A percentile compares a stretch with the other conserved stretches of the same genome.
Evolutionary conservation across 2,329 filamentous ascomycete species (phyloP).

Genomic region (Paecilomyces niveus): DNA sequence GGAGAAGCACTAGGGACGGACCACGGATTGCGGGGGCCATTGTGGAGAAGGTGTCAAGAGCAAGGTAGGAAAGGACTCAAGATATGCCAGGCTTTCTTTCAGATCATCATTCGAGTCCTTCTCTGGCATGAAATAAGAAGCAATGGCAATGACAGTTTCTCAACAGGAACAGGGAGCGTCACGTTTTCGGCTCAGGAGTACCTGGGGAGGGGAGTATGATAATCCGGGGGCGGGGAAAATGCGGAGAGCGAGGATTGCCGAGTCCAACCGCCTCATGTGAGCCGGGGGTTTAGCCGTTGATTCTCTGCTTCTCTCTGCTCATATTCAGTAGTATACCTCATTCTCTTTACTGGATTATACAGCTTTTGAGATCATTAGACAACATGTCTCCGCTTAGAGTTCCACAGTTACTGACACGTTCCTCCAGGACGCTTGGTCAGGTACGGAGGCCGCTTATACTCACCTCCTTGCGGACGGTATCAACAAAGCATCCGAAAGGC

Average conservation of each 20-base stretch:
- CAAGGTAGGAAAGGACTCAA: not conserved
- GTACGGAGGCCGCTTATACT: slow-evolving; percentile 22
- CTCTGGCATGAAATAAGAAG: not conserved
- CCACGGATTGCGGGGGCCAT: slow-evolving; percentile 21
- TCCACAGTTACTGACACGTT: slow-evolving; percentile 26
- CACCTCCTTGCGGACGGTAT: slow-evolving; percentile 41
- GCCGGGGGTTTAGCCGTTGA: slow-evolving; percentile 10
- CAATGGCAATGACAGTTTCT: not conserved
- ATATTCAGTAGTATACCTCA: not conserved
- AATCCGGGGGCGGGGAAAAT: not conserved
- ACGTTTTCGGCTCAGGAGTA: no score
- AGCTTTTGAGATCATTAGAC: not conserved
- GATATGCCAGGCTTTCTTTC: not conserved
- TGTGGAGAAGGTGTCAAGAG: not conserved
- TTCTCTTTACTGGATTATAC: not conserved
- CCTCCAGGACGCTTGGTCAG: slow-evolving; percentile 20
- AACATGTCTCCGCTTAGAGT: slow-evolving; percentile 26
- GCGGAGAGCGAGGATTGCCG: slow-evolving; percentile 39
- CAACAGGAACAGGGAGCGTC: not conserved
- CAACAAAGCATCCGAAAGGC: slow-evolving; percentile 60
- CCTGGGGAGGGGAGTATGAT: no score
- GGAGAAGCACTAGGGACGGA: slow-evolving; percentile 31
- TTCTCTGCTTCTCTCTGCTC: not conserved
- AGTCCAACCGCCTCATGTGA: slow-evolving; percentile 29
- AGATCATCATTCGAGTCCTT: not conserved